Base-by-base conservation (phyloP, 2,329 filamentous ascomycete species). In the Trichothecium roseum region DNA sequence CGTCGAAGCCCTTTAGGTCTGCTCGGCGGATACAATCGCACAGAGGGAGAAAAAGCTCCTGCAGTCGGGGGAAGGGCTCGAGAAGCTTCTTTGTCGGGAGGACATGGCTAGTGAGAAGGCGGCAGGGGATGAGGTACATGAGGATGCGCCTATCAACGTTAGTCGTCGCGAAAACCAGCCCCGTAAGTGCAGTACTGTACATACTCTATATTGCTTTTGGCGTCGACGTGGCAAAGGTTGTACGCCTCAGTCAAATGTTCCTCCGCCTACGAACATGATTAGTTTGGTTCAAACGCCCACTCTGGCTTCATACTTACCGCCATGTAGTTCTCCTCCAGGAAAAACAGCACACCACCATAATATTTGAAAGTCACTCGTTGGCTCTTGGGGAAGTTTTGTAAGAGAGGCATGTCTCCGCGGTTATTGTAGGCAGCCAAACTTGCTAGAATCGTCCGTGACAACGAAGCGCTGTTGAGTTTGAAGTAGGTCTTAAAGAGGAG, bases 401-500 rank as follows among this genome's bases (percentile, higher is more conserved):
- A 66, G 1, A 74, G 65, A 1, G 91, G 91, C 64, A 98, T 81
- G 49, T 98, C 89, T 30, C 75, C 72, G 40, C 68, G 63, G 29
- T 79, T 68, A 38, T 68, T 61, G 37, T 83, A 81, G 10, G 87
- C 88, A 32, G 80, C 72, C 32, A 98, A 69, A 0, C 86, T 87
- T 45, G 81, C 84, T 32, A 98, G 68, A 34, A 96, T 81, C 45
- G 91, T 95, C 54, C 91, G 87, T 14, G 81, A 94, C 15, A 96
- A 67, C n/a, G 78, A 79, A 38, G 93, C 81, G 24, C 83, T 84
- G 60, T 94, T 94, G 43, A 96, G 68, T 64, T 85, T 93, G 67
- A 98, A 98, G 58, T 96, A 95, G 2, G 88, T 96, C 62, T 96
- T 96, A 74, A 98, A 98, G 12, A 95, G 69, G 7, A 98, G 72